phyloP scores from a whole-genome alignment of 768 basidiomycete species.

The Serendipita indica region DNA sequence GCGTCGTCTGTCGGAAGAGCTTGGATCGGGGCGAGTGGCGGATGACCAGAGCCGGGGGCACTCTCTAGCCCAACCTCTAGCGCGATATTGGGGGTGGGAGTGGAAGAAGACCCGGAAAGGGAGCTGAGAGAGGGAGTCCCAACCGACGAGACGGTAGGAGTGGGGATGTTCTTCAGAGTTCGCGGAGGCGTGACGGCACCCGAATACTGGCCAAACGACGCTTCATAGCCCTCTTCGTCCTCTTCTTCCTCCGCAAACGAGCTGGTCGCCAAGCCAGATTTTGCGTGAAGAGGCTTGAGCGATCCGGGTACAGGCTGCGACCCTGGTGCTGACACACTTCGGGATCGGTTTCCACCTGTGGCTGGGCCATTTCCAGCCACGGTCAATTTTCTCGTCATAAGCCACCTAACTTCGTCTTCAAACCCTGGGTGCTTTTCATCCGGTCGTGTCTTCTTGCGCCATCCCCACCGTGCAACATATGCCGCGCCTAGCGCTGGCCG shows the following conservation, averaged over 20 bases:
- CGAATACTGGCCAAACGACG: not conserved
- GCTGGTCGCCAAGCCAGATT: slow-evolving; percentile 38
- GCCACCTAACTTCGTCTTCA: slow-evolving; percentile 62
- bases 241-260: slow-evolving; percentile 62
- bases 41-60: slow-evolving; percentile 24
- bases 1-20: slow-evolving; percentile 56
- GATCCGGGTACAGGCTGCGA: slow-evolving; percentile 26
- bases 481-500: slow-evolving; percentile 60
- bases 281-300: slow-evolving; percentile 31
- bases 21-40: slow-evolving; percentile 51
- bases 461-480: slow-evolving; percentile 74
- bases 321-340: not conserved
- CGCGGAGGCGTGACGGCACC: not conserved
- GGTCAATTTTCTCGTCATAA: slow-evolving; percentile 63
- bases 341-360: slow-evolving; percentile 6
- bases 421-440: slow-evolving; percentile 36
- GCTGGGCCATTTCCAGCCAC: slow-evolving; percentile 36
- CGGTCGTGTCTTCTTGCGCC: slow-evolving; percentile 35
- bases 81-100: slow-evolving; percentile 11
- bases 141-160: slow-evolving; percentile 14
- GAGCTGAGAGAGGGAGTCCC: slow-evolving; percentile 14
- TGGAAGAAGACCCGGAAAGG: not conserved
- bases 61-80: slow-evolving; percentile 24
- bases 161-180: slow-evolving; percentile 9
- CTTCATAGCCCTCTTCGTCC: slow-evolving; percentile 40